These are phyloP conservation scores for Nyctanthes arbortristis DNA, from an alignment of 257 asterid genomes.

Conservation along the genomic window DNA sequence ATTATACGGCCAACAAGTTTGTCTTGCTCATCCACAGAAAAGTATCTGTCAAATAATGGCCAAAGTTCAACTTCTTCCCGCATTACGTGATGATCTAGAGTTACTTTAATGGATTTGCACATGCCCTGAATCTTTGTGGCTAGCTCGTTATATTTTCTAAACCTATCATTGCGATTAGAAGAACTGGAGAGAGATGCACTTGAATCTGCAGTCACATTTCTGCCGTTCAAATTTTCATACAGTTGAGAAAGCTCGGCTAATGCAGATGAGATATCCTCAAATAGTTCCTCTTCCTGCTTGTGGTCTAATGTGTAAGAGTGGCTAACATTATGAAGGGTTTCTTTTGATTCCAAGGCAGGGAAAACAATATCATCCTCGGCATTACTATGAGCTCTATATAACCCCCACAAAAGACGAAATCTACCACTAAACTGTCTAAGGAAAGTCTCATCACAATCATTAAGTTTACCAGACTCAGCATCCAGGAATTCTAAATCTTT, in stretches of 20 bases:
- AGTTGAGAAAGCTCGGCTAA: conserved; percentile 71
- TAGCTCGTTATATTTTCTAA: conserved; percentile 68
- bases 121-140: conserved; percentile 93
- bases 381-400: conserved; percentile 96
- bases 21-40: conserved; percentile 92
- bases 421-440: conserved; percentile 88
- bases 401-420: conserved; percentile 88
- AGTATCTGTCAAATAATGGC: conserved; percentile 94
- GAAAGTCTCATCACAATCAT: conserved; percentile 69
- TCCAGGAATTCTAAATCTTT: conserved; percentile 95
- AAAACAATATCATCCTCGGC: conserved; percentile 99
- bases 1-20: conserved; percentile 90
- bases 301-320: conserved; percentile 97
- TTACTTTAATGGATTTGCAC: conserved; percentile 97
- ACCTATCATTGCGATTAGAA: conserved; percentile 34
- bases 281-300: conserved; percentile 90
- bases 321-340: conserved; percentile 91
- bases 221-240: conserved; percentile 52
- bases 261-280: conserved; percentile 87
- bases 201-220: conserved; percentile 39
- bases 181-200: conserved; percentile 31
- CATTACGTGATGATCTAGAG: conserved; percentile 89
- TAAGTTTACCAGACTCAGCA: conserved; percentile 78
- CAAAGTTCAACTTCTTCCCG: conserved; percentile 97
- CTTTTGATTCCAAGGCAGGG: conserved; percentile 95